Evolutionary conservation across 1,284 basidiomycete species (phyloP).

Genomic region (Blastosporella zonata): DNA sequence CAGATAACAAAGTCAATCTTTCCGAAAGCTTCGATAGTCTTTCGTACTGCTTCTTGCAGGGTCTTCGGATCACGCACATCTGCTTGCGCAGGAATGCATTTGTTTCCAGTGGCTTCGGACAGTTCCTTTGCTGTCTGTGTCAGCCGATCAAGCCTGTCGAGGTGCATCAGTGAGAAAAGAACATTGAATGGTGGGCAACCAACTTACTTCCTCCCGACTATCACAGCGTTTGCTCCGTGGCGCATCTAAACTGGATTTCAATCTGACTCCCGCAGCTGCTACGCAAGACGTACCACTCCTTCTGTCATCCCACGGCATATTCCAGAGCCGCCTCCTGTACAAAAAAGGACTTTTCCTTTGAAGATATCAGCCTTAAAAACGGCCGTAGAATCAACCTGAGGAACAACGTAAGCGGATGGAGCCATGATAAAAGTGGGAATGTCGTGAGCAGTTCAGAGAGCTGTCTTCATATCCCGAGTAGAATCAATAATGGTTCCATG

Average conservation of each 20-base stretch:
- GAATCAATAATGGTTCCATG: no score
- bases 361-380: conserved; percentile 83
- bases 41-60: conserved; percentile 73
- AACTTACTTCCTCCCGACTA: conserved; percentile 82
- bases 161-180: neutral
- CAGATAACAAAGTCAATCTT: conserved; percentile 94
- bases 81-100: conserved; percentile 73
- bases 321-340: conserved; percentile 87
- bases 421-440: conserved; percentile 31
- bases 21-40: conserved; percentile 78
- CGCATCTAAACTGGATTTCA: conserved; percentile 56
- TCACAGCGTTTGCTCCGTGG: conserved; percentile 80
- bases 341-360: conserved; percentile 92
- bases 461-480: neutral
- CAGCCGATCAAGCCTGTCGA: conserved; percentile 70
- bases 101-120: conserved; percentile 62
- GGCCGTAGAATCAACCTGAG: conserved; percentile 49
- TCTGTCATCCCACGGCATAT: conserved; percentile 91
- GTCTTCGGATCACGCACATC: conserved; percentile 83
- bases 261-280: conserved; percentile 1
- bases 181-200: conserved; percentile 21
- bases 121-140: conserved; percentile 72
- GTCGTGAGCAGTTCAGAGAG: neutral
- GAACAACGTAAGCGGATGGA: conserved; percentile 37
- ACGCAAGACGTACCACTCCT: conserved; percentile 54